phyloP scores from a whole-genome alignment of 2,329 filamentous ascomycete species.

The Cadophora sp. region DNA sequence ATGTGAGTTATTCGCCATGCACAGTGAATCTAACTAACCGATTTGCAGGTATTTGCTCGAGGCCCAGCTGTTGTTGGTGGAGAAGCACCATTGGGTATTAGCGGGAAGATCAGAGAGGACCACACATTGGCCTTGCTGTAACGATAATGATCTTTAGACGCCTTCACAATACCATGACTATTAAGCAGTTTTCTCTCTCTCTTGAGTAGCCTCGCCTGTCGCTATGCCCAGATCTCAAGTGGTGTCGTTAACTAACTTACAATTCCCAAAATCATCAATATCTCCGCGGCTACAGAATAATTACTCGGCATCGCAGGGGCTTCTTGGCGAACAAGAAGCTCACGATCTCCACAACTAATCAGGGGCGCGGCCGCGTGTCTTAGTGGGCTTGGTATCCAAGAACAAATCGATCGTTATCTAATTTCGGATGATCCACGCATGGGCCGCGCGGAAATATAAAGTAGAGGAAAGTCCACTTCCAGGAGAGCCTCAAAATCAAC shows the following conservation, averaged over 20 bases:
- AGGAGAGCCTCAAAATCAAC: neutral
- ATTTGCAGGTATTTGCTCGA: conserved; percentile 68
- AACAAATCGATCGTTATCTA: neutral
- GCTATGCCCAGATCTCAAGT: neutral
- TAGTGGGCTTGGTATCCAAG: neutral
- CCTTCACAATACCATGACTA: conserved; percentile 14
- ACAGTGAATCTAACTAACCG: conserved; percentile 23
- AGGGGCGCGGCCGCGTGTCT: neutral
- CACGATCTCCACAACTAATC: neutral
- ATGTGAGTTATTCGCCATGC: conserved; percentile 56
- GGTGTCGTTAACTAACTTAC: neutral
- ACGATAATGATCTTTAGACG: conserved; percentile 9
- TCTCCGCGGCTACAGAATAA: too few species aligned
- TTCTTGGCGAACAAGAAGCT: too few species aligned
- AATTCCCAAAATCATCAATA: too few species aligned
- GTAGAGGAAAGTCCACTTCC: neutral
- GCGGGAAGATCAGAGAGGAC: conserved; percentile 72
- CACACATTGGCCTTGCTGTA: conserved; percentile 67
- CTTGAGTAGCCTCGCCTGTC: neutral
- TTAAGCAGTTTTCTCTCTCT: neutral
- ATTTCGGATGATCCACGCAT: neutral
- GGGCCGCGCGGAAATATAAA: neutral
- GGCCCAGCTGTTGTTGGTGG: conserved; percentile 77
- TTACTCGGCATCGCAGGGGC: too few species aligned
- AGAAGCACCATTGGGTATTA: conserved; percentile 67